phyloP scores from a whole-genome alignment of 345 rosid genomes.

The Cochlearia excelsa region DNA sequence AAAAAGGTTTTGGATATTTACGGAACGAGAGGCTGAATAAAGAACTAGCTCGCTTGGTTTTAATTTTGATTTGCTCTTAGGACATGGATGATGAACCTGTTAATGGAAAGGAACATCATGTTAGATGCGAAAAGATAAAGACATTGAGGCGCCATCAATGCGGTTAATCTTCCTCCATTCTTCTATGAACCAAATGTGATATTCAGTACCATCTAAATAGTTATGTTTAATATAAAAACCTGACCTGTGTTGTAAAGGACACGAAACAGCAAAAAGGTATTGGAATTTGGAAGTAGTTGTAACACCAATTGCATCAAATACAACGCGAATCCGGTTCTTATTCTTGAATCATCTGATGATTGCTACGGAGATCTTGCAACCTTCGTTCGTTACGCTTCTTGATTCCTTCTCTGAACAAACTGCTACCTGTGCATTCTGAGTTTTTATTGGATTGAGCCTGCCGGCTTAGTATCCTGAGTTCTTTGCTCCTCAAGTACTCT shows the following conservation, averaged over 20 bases:
- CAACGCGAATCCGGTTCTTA: slow-evolving; percentile 12
- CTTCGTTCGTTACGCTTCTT: slow-evolving; percentile 53
- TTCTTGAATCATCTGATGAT: slow-evolving; percentile 20
- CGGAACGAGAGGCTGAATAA: background rate
- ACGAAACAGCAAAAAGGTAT: background rate
- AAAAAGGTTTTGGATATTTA: background rate
- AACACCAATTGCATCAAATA: slow-evolving; percentile 10
- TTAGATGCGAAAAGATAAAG: background rate
- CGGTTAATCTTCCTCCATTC: slow-evolving; percentile 5
- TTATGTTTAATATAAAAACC: slow-evolving; percentile 2
- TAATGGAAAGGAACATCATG: background rate
- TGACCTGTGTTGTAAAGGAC: slow-evolving; percentile 6
- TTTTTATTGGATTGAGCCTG: slow-evolving; percentile 27
- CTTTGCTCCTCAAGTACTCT: slow-evolving; percentile 57
- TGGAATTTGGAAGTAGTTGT: background rate
- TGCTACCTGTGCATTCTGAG: slow-evolving; percentile 42
- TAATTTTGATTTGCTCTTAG: background rate
- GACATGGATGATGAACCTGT: background rate
- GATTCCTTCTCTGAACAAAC: slow-evolving; percentile 61
- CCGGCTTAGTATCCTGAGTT: slow-evolving; percentile 35
- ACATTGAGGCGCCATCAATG: background rate
- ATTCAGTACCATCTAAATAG: background rate
- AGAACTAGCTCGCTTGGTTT: background rate
- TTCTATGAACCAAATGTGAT: background rate
- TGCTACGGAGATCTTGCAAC: slow-evolving; percentile 38